phyloP scores from a whole-genome alignment of 1,284 basidiomycete species.

The Apiotrichum akiyoshidainum region DNA sequence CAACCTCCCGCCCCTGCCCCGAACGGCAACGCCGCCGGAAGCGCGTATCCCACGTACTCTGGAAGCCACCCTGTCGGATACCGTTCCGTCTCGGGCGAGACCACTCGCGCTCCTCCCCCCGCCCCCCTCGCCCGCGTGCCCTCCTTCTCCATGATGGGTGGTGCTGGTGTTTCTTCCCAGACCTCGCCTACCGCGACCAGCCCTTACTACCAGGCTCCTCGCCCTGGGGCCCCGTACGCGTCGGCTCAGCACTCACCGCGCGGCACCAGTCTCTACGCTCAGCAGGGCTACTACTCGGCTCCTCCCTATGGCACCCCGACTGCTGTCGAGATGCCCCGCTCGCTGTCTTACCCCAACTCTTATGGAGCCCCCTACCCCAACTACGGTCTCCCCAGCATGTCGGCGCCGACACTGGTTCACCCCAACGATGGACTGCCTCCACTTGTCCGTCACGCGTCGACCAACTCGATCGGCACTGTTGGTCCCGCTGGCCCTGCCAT shows the following conservation, averaged over 20 bases:
- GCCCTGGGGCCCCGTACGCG: slow-evolving; percentile 15
- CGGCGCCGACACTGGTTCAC: slow-evolving; percentile 19
- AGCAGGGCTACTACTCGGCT: slow-evolving; percentile 21
- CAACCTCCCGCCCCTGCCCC: slow-evolving; percentile 10
- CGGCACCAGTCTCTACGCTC: slow-evolving; percentile 11
- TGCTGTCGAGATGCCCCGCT: slow-evolving; percentile 45
- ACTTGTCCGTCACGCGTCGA: slow-evolving; percentile 34
- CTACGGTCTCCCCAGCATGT: slow-evolving; percentile 20
- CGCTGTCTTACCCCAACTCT: slow-evolving; percentile 40
- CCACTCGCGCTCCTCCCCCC: slow-evolving; percentile 25
- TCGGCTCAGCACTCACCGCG: slow-evolving; percentile 18
- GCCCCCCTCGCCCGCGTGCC: slow-evolving; percentile 20
- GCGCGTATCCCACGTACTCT: slow-evolving; percentile 25
- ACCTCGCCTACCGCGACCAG: slow-evolving; percentile 16
- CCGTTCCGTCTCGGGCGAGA: slow-evolving; percentile 39
- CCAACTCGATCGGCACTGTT: slow-evolving; percentile 21
- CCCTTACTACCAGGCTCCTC: slow-evolving; percentile 20
- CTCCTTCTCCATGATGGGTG: slow-evolving; percentile 8
- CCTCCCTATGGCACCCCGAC: slow-evolving; percentile 20
- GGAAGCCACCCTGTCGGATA: slow-evolving; percentile 39
- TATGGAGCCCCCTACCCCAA: slow-evolving; percentile 26
- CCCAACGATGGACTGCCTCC: slow-evolving; percentile 22
- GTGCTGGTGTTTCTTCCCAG: slow-evolving; percentile 8
- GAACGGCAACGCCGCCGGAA: slow-evolving; percentile 13
- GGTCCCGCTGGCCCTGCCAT: slow-evolving; percentile 19